Conservation (phyloP, 2,329 filamentous ascomycete genomes). For the Diaporthe sp. region DNA sequence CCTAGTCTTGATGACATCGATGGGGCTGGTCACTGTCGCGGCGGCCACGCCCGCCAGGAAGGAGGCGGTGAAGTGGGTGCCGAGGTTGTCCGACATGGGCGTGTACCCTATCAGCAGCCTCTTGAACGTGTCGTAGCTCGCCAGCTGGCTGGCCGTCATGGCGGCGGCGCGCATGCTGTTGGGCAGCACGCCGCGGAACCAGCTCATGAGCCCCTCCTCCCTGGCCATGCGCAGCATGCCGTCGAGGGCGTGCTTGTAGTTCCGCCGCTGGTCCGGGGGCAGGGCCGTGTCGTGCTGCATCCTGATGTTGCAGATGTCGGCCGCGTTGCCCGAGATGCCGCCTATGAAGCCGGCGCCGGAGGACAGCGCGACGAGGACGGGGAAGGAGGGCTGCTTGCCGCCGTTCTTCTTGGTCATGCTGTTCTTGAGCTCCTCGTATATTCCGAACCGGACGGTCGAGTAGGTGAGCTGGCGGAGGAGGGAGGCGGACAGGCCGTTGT, state of each 20-base stretch:
- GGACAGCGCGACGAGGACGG: conserved; percentile 85
- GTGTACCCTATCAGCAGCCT: conserved; percentile 74
- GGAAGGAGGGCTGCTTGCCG: conserved; percentile 72
- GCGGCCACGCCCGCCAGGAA: conserved; percentile 86
- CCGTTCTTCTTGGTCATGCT: conserved; percentile 62
- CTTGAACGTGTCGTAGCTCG: conserved; percentile 89
- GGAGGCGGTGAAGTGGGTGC: conserved; percentile 82
- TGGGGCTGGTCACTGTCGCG: conserved; percentile 85
- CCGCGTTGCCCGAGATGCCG: conserved; percentile 91
- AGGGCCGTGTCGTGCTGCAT: conserved; percentile 96
- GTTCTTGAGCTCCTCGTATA: conserved; percentile 94
- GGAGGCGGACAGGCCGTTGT: conserved; percentile 92
- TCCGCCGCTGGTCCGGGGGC: conserved; percentile 78
- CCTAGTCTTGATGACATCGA: conserved; percentile 91
- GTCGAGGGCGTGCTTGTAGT: conserved; percentile 91
- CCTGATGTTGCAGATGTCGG: conserved; percentile 95
- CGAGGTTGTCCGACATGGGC: conserved; percentile 76
- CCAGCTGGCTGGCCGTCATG: conserved; percentile 88
- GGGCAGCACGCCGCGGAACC: conserved; percentile 89
- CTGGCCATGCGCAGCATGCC: conserved; percentile 89
- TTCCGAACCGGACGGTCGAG: conserved; percentile 94
- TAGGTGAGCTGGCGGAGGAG: conserved; percentile 95
- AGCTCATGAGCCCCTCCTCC: conserved; percentile 80
- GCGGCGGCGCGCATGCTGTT: conserved; percentile 85
- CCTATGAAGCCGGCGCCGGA: conserved; percentile 87